Evolutionary conservation across 495 filamentous ascomycete species (phyloP).

Genomic region (Trichocladium uniseriatum): DNA sequence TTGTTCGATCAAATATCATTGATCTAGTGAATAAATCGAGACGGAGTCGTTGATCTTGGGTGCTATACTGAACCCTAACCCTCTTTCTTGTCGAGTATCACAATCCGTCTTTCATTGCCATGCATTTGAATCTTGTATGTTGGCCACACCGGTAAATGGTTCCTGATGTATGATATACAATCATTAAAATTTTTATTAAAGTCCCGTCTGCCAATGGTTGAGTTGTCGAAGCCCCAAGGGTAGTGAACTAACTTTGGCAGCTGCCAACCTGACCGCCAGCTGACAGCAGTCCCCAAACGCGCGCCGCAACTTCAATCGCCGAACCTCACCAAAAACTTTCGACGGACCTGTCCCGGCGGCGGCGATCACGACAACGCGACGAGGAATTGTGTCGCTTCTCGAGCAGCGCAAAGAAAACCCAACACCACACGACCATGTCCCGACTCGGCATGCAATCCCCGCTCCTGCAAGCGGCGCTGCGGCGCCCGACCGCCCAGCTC

Average conservation of each 20-base stretch:
- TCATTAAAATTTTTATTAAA: too few species aligned
- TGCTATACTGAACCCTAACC: too few species aligned
- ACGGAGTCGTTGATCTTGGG: too few species aligned
- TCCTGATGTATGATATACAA: too few species aligned
- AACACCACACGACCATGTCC: neutral
- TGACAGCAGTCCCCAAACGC: neutral
- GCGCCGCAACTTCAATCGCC: neutral
- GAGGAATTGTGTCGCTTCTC: neutral
- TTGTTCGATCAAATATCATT: too few species aligned
- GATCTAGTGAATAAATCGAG: too few species aligned
- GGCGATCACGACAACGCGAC: conserved; percentile 5
- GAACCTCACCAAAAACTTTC: conserved; percentile 8
- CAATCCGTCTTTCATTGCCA: too few species aligned
- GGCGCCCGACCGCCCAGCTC: conserved; percentile 10
- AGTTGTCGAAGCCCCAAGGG: too few species aligned
- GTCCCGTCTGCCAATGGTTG: too few species aligned
- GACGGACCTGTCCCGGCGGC: conserved; percentile 1
- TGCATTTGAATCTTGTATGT: too few species aligned
- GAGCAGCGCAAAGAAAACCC: neutral
- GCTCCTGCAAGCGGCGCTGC: conserved; percentile 16
- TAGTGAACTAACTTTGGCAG: neutral
- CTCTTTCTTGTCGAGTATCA: too few species aligned
- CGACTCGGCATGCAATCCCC: conserved; percentile 7
- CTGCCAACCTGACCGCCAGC: conserved; percentile 4
- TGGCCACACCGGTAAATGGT: too few species aligned